Evolutionary conservation across 371 early-diverging fungal species (phyloP), one percentile per base, ranked within the genome.

Genomic region (Cokeromyces recurvatus): DNA sequence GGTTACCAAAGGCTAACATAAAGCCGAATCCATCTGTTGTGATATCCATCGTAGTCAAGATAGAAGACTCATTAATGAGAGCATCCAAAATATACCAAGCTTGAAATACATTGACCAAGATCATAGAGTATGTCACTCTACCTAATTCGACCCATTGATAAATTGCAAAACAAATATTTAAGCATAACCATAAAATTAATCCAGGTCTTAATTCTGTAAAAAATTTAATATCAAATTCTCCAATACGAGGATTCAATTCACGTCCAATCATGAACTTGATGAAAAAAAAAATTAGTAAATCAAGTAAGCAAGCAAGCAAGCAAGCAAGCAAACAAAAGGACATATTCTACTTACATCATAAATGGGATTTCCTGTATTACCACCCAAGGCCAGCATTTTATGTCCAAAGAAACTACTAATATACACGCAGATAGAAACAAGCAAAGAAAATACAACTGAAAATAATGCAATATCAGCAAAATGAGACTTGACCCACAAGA

Each of bases 11-110:
- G 4, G 83, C 77, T 21, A 94, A 76, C 95, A 94, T 92, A 64
- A 79, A 92, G 10, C 97, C 97, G 65, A 97, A 95, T 0, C 97
- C 96, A 51, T 95, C 97, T 0, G 79, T 86, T 5, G 86, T 89
- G 41, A 93, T 89, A 50, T 95, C 97, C 94, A 94, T 94, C 14
- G 95, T 95, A 3, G 95, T 93, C 61, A 95, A 56, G 19, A 97
- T 87, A 11, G 88, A 79, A 3, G 70, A 51, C 69, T 92, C 91
- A 57, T 85, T 82, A 68, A 80, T 81, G 14, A 93, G 63, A 3
- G 94, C 83, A 58, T 97, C 97, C 22, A 90, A 40, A 19, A 90
- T 82, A 63, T 97, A 97, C 62, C 80, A 83, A 9, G 66, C 77
- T 66, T 95, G 90, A 54, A 90, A 89, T 22, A 80, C 48, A 4